A percentile compares a stretch with the other conserved stretches of the same genome.
These are phyloP conservation scores for Ganoderma boninense DNA, from an alignment of 1,284 basidiomycete genomes.

Conservation along the genomic window DNA sequence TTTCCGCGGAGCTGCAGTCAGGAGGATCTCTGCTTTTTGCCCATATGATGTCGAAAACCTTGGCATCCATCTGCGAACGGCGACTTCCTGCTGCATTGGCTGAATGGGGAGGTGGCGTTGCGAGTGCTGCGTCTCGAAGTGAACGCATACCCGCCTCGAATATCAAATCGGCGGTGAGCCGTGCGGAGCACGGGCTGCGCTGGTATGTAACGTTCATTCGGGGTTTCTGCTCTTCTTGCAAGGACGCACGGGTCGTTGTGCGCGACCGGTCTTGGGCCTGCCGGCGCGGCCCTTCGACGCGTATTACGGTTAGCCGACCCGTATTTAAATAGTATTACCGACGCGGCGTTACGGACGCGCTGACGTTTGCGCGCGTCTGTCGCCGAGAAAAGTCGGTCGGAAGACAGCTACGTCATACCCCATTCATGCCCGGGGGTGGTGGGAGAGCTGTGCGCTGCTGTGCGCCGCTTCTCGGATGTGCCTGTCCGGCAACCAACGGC, in stretches of 20 bases:
- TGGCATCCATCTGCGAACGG: background rate
- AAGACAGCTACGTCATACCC: background rate
- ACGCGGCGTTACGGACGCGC: background rate
- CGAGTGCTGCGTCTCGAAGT: background rate
- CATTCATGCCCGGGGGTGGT: background rate
- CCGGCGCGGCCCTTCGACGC: background rate
- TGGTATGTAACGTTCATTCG: background rate
- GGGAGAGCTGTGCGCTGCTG: background rate
- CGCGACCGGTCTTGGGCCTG: background rate
- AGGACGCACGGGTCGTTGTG: background rate
- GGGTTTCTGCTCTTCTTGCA: background rate
- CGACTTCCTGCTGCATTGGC: background rate
- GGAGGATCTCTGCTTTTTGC: background rate
- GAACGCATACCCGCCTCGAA: background rate
- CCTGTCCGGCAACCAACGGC: slow-evolving; percentile 3
- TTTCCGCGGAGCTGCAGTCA: background rate
- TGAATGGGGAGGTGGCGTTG: background rate
- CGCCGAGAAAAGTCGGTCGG: background rate
- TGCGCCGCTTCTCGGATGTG: background rate
- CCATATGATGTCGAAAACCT: background rate
- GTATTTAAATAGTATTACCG: too few species aligned
- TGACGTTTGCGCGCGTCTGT: background rate
- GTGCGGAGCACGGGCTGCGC: background rate
- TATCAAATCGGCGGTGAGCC: background rate
- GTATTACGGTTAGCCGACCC: background rate